Conservation (phyloP, 805 yeast species). For the Starmerella scarabaei region DNA sequence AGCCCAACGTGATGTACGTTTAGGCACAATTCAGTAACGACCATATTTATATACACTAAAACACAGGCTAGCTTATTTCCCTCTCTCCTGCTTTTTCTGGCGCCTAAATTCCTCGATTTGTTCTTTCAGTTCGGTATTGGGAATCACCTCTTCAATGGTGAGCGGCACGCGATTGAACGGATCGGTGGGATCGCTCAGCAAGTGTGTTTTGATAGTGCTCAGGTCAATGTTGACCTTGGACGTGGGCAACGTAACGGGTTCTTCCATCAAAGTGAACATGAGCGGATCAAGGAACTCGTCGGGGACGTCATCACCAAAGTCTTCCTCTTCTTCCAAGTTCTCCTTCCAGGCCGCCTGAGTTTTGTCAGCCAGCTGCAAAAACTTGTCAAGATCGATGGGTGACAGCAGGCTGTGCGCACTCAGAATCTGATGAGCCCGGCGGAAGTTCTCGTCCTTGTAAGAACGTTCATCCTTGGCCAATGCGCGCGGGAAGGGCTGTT, state of each 20-base stretch:
- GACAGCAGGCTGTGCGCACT: conserved; percentile 42
- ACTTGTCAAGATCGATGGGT: conserved; percentile 40
- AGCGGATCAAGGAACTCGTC: conserved; percentile 95
- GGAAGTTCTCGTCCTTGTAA: conserved; percentile 52
- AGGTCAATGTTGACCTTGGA: conserved; percentile 78
- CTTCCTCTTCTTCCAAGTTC: conserved; percentile 65
- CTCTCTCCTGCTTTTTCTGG: conserved; percentile 26
- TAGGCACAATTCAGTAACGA: too few relatives aligned
- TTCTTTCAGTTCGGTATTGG: conserved; percentile 54
- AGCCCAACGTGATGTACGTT: too few relatives aligned
- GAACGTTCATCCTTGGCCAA: conserved; percentile 91
- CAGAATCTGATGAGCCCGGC: conserved; percentile 57
- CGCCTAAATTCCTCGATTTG: conserved; percentile 47
- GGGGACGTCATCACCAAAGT: conserved; percentile 85
- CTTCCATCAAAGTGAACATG: conserved; percentile 90
- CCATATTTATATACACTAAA: too few relatives aligned
- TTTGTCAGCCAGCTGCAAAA: conserved; percentile 54
- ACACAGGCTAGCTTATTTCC: too few relatives aligned
- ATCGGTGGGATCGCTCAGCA: conserved; percentile 88
- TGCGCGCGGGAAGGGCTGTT: conserved; percentile 57
- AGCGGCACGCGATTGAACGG: conserved; percentile 93
- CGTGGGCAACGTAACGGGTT: conserved; percentile 88
- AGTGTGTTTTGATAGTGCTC: conserved; percentile 83
- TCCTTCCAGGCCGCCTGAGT: conserved; percentile 22
- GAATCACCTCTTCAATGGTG: conserved; percentile 74